Evolutionary conservation across 176 grass and related monocot species (phyloP).

Genomic region (Eremochloa ophiuroides): DNA sequence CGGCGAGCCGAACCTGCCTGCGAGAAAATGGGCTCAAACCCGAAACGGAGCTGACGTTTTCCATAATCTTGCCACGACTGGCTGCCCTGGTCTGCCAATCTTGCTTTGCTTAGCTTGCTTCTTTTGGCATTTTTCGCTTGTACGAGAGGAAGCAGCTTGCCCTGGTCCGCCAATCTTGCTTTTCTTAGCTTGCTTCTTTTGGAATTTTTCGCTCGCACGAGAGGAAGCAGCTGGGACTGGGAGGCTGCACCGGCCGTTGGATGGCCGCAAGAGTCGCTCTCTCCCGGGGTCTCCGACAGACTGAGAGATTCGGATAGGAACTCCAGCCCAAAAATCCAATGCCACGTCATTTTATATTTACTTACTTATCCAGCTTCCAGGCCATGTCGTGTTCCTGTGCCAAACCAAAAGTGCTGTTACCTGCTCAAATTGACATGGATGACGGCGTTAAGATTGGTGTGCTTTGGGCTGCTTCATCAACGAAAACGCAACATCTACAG

Average conservation of each 20-base stretch:
- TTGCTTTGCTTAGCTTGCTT: no score
- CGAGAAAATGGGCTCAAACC: background rate
- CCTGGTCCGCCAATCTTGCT: no score
- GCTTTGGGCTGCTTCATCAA: background rate
- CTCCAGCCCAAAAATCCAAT: background rate
- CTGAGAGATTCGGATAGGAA: slow-evolving; percentile 12
- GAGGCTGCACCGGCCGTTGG: background rate
- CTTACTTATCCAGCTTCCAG: background rate
- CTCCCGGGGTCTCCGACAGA: background rate
- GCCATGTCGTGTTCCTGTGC: background rate
- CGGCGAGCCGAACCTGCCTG: background rate
- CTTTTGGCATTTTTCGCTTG: no score
- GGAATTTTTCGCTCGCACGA: background rate
- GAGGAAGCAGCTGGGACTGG: background rate
- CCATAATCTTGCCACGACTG: background rate
- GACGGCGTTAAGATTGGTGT: background rate
- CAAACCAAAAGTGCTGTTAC: background rate
- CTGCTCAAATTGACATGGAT: background rate
- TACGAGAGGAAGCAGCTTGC: no score
- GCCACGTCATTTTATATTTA: background rate
- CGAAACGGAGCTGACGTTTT: background rate
- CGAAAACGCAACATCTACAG: background rate
- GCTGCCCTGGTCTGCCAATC: background rate
- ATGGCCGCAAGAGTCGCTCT: background rate
- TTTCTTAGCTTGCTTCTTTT: background rate